Percentiles rank a stretch among this genome's conserved stretches.
Evolutionary conservation across 2,329 filamentous ascomycete genomes (phyloP).

Genomic region (Hymenoscyphus repandus): DNA sequence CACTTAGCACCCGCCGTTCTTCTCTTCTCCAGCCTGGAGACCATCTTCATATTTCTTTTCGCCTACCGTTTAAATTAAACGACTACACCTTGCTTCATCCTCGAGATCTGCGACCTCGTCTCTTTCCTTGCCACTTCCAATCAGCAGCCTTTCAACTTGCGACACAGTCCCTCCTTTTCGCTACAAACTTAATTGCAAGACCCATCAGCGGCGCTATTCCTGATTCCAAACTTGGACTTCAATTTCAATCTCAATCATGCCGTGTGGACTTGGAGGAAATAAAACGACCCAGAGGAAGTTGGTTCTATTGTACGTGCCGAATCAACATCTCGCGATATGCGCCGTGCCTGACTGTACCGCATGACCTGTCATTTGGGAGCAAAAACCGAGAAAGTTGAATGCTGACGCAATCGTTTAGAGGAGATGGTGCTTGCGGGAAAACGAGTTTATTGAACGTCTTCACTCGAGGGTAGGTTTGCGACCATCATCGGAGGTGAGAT

Average conservation of each 20-base stretch:
- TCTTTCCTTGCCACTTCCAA: neutral
- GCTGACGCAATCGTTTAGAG: constrained; percentile 47
- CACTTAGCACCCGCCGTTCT: neutral
- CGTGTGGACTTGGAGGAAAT: constrained; percentile 41
- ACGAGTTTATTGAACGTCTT: constrained; percentile 97
- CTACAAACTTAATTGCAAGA: neutral
- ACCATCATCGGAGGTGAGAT: neutral
- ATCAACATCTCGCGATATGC: constrained; percentile 18
- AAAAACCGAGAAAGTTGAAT: constrained; percentile 8
- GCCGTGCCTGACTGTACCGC: constrained; percentile 2
- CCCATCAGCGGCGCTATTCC: neutral
- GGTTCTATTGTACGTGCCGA: constrained; percentile 58
- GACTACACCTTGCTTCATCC: neutral
- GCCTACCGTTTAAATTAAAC: neutral
- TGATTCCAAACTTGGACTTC: too few species aligned
- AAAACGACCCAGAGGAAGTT: constrained; percentile 71
- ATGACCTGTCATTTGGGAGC: constrained; percentile 1
- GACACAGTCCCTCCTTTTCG: constrained; percentile 1
- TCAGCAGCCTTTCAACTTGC: neutral
- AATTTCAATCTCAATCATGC: constrained; percentile 20
- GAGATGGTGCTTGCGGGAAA: constrained; percentile 95
- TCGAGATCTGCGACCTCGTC: neutral
- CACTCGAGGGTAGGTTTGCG: constrained; percentile 71
- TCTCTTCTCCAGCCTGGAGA: neutral
- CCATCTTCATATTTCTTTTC: neutral